Evolutionary conservation across 805 yeast species (phyloP).

Genomic region (Phaffomyces opuntiae): DNA sequence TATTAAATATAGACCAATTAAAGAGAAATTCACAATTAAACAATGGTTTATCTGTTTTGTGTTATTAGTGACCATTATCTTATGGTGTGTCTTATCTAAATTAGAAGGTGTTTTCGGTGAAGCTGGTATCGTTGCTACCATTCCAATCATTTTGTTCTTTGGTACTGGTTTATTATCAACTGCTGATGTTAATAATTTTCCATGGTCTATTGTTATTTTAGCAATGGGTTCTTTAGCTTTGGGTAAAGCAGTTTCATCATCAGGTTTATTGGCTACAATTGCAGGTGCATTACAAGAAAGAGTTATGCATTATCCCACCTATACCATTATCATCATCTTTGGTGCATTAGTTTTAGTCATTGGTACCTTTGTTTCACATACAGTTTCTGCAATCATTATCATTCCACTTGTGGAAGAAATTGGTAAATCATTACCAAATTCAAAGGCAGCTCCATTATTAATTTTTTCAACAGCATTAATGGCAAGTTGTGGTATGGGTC

Average conservation of each 20-base stretch:
- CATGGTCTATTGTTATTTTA: conserved; percentile 91
- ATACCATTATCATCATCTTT: conserved; percentile 71
- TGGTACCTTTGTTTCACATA: conserved; percentile 94
- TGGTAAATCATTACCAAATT: conserved; percentile 61
- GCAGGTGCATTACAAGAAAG: conserved; percentile 61
- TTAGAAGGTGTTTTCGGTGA: conserved; percentile 74
- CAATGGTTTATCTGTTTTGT: conserved; percentile 76
- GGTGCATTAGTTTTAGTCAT: conserved; percentile 76
- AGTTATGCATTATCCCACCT: conserved; percentile 55
- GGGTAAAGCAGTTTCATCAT: conserved; percentile 89
- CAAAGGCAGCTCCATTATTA: conserved; percentile 55
- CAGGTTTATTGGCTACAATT: conserved; percentile 76
- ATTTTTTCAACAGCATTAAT: conserved; percentile 48
- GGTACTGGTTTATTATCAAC: conserved; percentile 82
- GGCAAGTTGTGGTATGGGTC: conserved; percentile 93
- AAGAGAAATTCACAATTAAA: conserved; percentile 56
- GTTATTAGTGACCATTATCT: conserved; percentile 60
- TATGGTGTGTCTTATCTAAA: conserved; percentile 86
- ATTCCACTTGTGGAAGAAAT: conserved; percentile 86
- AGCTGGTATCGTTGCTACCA: conserved; percentile 84
- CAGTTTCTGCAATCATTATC: conserved; percentile 91
- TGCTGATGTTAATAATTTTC: conserved; percentile 86
- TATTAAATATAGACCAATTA: conserved; percentile 40
- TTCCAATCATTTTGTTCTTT: conserved; percentile 81
- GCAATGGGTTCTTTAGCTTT: conserved; percentile 98